Conservation (phyloP, 176 grass and related monocot species). For the Coix lacrymajobi region DNA sequence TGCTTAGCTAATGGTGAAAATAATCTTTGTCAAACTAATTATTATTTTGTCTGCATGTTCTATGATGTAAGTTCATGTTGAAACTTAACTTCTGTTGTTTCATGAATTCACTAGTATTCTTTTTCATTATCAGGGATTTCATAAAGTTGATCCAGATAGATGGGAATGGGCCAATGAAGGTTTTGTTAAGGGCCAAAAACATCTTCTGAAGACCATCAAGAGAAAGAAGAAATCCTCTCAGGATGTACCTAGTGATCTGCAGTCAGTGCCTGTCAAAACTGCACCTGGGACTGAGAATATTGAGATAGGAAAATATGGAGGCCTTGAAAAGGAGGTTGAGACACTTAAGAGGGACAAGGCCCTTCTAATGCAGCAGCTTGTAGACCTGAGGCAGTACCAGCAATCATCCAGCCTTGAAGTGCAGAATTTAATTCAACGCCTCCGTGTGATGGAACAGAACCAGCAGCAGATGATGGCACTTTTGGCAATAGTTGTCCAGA, state of each 20-base stretch:
- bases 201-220: constrained; percentile 72
- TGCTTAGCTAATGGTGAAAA: not conserved
- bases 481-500: constrained; percentile 68
- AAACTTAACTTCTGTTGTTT: not conserved
- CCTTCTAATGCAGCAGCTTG: constrained; percentile 76
- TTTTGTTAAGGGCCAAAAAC: constrained; percentile 65
- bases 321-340: constrained; percentile 70
- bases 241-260: constrained; percentile 19
- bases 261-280: constrained; percentile 37
- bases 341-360: constrained; percentile 81
- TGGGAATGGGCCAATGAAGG: constrained; percentile 94
- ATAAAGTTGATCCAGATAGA: constrained; percentile 79
- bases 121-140: constrained; percentile 63
- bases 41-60: not conserved
- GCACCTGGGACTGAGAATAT: constrained; percentile 48
- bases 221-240: constrained; percentile 58
- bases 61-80: not conserved
- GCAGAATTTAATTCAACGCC: constrained; percentile 50
- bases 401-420: constrained; percentile 63
- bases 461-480: constrained; percentile 74
- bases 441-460: constrained; percentile 77
- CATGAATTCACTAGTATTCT: not conserved
- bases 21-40: not conserved
- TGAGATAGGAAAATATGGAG: constrained; percentile 72
- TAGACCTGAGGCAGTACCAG: constrained; percentile 69